phyloP scores from a whole-genome alignment of 2,329 filamentous ascomycete species.

The Verruconis gallopava region DNA sequence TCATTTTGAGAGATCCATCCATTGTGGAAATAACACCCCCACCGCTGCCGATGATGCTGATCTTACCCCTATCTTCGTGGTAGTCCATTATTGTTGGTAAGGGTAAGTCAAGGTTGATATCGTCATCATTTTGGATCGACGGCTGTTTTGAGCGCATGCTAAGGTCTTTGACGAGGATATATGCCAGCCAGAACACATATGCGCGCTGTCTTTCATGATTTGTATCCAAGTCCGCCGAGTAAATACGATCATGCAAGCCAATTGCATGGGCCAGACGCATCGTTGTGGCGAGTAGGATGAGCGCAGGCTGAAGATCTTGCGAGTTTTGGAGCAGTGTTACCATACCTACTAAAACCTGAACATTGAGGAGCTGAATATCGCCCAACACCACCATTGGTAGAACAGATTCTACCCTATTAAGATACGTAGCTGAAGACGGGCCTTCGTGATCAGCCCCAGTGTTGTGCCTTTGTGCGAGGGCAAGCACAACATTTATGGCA shows the following conservation, averaged over 20 bases:
- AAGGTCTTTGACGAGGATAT: slow-evolving; percentile 19
- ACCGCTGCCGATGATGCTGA: slow-evolving; percentile 6
- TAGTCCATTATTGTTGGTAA: slow-evolving; percentile 10
- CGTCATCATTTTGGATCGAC: slow-evolving; percentile 16
- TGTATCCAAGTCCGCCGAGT: slow-evolving; percentile 14
- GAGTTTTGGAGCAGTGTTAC: slow-evolving; percentile 18
- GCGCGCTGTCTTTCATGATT: slow-evolving; percentile 15
- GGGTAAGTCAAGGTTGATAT: slow-evolving; percentile 17
- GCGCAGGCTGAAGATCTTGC: slow-evolving; percentile 17
- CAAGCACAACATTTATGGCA: slow-evolving; percentile 21
- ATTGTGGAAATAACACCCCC: slow-evolving; percentile 13
- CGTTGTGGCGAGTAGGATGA: slow-evolving; percentile 19
- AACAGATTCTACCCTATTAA: slow-evolving; percentile 19
- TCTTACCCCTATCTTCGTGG: slow-evolving; percentile 9
- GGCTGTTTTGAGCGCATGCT: slow-evolving; percentile 18
- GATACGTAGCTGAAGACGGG: slow-evolving; percentile 13
- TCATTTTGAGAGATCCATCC: slow-evolving; percentile 15
- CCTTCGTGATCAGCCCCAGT: slow-evolving; percentile 10
- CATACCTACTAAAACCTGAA: slow-evolving; percentile 21
- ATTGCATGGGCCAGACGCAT: slow-evolving; percentile 16
- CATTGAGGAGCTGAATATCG: slow-evolving; percentile 18
- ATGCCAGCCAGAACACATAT: slow-evolving; percentile 21
- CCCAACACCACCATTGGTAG: slow-evolving; percentile 17
- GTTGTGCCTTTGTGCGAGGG: slow-evolving; percentile 16
- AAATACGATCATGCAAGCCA: slow-evolving; percentile 14